Evolutionary conservation across 139 green algal species (phyloP).

Genomic region (Micractinium sp.): DNA sequence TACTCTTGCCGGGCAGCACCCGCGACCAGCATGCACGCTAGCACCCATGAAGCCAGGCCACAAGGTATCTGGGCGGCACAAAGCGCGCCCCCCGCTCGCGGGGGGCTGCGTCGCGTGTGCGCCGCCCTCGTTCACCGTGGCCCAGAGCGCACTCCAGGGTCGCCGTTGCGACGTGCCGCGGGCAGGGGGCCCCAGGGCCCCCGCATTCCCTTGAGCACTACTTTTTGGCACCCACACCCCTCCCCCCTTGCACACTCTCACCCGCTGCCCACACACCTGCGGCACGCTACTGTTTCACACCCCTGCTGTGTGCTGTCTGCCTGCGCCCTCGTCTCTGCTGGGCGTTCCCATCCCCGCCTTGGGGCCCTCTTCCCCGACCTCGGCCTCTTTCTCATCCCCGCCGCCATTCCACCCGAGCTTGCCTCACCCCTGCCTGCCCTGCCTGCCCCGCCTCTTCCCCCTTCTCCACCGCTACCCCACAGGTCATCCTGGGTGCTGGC

Average conservation of each 20-base stretch:
- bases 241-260: background rate
- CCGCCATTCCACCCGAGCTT: background rate
- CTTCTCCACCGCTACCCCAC: background rate
- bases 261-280: no score
- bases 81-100: background rate
- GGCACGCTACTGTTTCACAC: no score
- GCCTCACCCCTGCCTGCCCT: background rate
- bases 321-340: background rate
- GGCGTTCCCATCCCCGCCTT: background rate
- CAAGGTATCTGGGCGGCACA: constrained; percentile 54
- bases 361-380: background rate
- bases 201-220: constrained; percentile 41
- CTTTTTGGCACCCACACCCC: constrained; percentile 43
- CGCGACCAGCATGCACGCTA: background rate
- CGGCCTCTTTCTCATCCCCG: background rate
- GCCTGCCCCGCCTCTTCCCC: background rate
- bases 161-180: constrained; percentile 50
- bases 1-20: background rate
- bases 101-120: constrained; percentile 17
- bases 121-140: constrained; percentile 51
- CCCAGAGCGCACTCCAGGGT: constrained; percentile 38
- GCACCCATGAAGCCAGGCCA: constrained; percentile 23
- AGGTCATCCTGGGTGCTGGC: constrained; percentile 84
- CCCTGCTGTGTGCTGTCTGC: no score
- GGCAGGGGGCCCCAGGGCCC: constrained; percentile 18